Evolutionary conservation across 331 rosid species (phyloP).

Genomic region (Phaseolus coccineus): DNA sequence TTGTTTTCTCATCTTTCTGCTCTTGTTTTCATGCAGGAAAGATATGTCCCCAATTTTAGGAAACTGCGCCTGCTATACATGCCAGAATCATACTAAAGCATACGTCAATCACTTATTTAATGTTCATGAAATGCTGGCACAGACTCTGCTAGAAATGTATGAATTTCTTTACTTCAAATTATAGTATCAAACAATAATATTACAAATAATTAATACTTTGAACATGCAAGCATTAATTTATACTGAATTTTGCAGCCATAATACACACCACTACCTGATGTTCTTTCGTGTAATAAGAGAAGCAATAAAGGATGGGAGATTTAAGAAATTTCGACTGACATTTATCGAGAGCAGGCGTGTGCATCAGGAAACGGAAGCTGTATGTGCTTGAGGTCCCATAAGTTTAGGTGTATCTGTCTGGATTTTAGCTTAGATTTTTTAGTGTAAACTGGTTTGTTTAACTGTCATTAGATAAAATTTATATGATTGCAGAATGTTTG

Average conservation of each 20-base stretch:
- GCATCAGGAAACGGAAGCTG: slow-evolving; percentile 46
- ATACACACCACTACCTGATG: slow-evolving; percentile 81
- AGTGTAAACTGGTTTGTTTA: neutral
- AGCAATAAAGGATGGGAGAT: slow-evolving; percentile 76
- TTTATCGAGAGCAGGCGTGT: slow-evolving; percentile 63
- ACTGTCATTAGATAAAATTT: neutral
- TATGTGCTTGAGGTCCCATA: slow-evolving; percentile 17
- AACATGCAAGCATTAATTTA: neutral
- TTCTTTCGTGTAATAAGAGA: slow-evolving; percentile 80
- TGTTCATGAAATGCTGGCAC: slow-evolving; percentile 96
- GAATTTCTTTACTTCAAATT: slow-evolving; percentile 33
- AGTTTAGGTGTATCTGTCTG: neutral
- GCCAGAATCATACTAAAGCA: slow-evolving; percentile 85
- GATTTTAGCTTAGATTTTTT: neutral
- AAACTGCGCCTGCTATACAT: slow-evolving; percentile 83
- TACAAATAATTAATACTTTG: neutral
- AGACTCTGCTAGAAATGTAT: slow-evolving; percentile 84
- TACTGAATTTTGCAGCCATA: slow-evolving; percentile 73
- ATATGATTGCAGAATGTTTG: neutral
- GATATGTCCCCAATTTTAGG: slow-evolving; percentile 70
- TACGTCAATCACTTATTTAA: slow-evolving; percentile 91
- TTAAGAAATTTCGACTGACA: slow-evolving; percentile 65
- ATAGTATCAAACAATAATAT: neutral
- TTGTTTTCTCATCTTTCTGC: slow-evolving; percentile 22
- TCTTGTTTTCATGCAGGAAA: slow-evolving; percentile 62